These are phyloP conservation scores for Silene vulgaris DNA, from an alignment of 179 eudicot genomes.

Conservation along the genomic window DNA sequence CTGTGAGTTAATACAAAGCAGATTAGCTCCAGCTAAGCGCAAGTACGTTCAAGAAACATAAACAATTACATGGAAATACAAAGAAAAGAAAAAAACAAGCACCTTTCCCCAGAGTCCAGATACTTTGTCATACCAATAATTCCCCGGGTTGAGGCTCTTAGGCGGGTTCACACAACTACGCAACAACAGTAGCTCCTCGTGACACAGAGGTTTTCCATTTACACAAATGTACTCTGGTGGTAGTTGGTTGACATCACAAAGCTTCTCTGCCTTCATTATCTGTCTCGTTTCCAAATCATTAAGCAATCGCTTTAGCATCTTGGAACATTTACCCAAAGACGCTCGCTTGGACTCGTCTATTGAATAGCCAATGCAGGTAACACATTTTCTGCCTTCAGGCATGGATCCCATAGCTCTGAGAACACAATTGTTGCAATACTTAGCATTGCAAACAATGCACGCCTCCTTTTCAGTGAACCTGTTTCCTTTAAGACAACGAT, in stretches of 20 bases:
- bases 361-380: constrained; percentile 75
- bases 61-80: constrained; percentile 5
- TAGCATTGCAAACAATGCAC: constrained; percentile 92
- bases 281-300: constrained; percentile 83
- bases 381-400: constrained; percentile 99
- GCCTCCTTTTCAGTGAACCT: constrained; percentile 92
- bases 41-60: constrained; percentile 12
- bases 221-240: constrained; percentile 79
- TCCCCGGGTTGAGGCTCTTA: constrained; percentile 87
- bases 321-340: constrained; percentile 83
- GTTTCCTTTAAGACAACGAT: constrained; percentile 78
- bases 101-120: constrained; percentile 99
- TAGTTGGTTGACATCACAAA: constrained; percentile 80
- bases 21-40: constrained; percentile 11
- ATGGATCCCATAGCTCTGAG: constrained; percentile 99
- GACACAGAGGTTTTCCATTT: constrained; percentile 79
- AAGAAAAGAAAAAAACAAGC: constrained; percentile 5
- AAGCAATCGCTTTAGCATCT: constrained; percentile 74
- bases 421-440: constrained; percentile 78
- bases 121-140: constrained; percentile 97
- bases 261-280: constrained; percentile 89
- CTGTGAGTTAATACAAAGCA: constrained; percentile 35
- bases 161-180: constrained; percentile 83
- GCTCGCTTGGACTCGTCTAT: constrained; percentile 82
- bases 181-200: constrained; percentile 66